Evolutionary conservation across 345 rosid species (phyloP).

Genomic region (Hypericum androsaemum): DNA sequence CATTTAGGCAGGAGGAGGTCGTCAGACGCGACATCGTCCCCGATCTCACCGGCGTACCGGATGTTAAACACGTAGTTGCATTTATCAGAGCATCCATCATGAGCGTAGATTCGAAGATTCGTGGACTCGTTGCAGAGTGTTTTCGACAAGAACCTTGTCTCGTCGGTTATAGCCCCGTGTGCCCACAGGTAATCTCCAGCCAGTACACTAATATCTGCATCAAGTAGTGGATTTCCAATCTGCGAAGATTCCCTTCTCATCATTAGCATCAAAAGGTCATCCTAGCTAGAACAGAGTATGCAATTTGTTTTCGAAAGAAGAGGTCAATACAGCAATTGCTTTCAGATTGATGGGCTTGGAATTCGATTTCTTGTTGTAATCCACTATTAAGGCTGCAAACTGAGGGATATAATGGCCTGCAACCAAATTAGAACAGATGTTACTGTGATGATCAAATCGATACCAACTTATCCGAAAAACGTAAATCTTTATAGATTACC

Average conservation of each 20-base stretch:
- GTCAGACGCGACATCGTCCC: conserved; percentile 8
- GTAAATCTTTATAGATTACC: conserved; percentile 8
- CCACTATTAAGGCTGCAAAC: conserved; percentile 21
- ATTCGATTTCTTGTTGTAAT: conserved; percentile 23
- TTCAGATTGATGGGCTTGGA: conserved; percentile 20
- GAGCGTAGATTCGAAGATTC: conserved; percentile 11
- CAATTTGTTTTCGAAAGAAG: too few relatives aligned
- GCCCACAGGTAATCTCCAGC: conserved; percentile 26
- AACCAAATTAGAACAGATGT: neutral
- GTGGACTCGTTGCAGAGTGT: conserved; percentile 25
- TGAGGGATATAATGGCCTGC: conserved; percentile 35
- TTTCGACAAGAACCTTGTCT: conserved; percentile 18
- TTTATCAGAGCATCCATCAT: conserved; percentile 9
- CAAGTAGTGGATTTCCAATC: conserved; percentile 37
- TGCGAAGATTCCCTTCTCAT: neutral
- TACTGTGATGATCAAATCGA: too few relatives aligned
- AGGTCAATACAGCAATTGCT: conserved; percentile 23
- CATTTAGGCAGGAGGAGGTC: conserved; percentile 25
- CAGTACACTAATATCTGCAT: conserved; percentile 28
- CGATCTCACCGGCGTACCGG: conserved; percentile 8
- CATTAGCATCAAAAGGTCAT: too few relatives aligned
- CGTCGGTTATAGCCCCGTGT: conserved; percentile 32
- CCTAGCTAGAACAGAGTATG: too few relatives aligned
- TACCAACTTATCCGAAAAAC: neutral
- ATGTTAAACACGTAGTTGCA: conserved; percentile 22